Base-by-base conservation (phyloP, 2,329 filamentous ascomycete genomes). In the Incumbomyces delicatus region DNA sequence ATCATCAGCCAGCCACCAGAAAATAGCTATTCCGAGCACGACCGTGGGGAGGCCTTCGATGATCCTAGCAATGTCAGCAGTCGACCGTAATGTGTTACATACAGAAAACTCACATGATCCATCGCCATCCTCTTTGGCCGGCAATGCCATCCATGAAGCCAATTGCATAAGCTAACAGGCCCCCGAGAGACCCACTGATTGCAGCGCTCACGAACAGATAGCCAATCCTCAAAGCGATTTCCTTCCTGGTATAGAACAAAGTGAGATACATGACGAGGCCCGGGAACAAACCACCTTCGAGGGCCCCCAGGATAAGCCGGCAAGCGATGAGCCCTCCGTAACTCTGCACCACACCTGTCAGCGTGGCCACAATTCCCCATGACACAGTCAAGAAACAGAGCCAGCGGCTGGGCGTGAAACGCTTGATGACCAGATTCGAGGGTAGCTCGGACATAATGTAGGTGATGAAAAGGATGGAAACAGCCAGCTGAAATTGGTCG, bases 381-480 rank as follows among this genome's bases (percentile, higher is more conserved):
- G 37, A 29, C 7, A 48, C 34, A 10, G 47, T 49, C 27, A 57
- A 49, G 40, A 52, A 53, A 11, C 73, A 70, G 22, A 78, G 70
- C 67, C 71, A 77, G 43, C 74, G 53, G 2, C 68, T 72, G 2
- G 74, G 77, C 5, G 72, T 68, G 41, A 73, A 57, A 18, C 58
- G 59, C 55, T 71, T 71, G 50, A 72, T 58, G 18, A 69, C 60
- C 14, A 72, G 50, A 49, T 71, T 72, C 51, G 62, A 66, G 22
- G 67, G 58, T 6, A 69, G 45, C 29, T 57, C 54, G 12, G 36
- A 51, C 20, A 55, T 39, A 27, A 54, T 49, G 50, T 69, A 85
- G 1, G 81, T 81, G 46, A 83, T 76, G 58, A 85, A 85, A 20
- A 85, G 68, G 54, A 84, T 76, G 6, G 77, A 81, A 1, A 83